Conservation (phyloP, 345 rosid genomes). For the Eucalyptus marginata region DNA sequence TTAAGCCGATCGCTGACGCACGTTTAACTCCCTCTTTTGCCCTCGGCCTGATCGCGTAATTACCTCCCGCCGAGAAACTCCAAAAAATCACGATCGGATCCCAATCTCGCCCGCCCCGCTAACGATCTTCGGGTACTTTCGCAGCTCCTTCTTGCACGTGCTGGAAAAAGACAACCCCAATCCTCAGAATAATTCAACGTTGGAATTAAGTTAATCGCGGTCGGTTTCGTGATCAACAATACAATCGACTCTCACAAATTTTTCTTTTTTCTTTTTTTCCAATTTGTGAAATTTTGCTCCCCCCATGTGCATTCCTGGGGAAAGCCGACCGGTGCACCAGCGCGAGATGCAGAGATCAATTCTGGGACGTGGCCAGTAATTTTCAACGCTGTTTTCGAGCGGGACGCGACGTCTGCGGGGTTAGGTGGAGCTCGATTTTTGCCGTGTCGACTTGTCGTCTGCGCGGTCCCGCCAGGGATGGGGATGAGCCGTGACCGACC, state of each 20-base stretch:
- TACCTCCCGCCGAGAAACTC: background rate
- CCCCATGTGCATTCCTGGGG: background rate
- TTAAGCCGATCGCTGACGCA: background rate
- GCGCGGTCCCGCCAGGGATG: too few relatives aligned
- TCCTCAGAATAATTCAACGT: background rate
- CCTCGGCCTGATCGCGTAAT: background rate
- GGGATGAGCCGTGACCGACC: too few relatives aligned
- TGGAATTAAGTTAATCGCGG: background rate
- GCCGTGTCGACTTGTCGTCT: background rate
- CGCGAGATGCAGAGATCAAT: background rate
- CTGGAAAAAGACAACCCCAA: background rate
- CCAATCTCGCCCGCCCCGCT: background rate
- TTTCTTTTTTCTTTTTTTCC: accelerated
- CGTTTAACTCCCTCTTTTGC: background rate
- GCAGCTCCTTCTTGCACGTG: background rate
- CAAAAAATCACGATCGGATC: background rate
- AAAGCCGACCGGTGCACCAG: background rate
- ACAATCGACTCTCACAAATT: background rate
- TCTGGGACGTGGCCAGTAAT: background rate
- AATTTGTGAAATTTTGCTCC: background rate
- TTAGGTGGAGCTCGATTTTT: background rate
- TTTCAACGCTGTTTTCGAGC: background rate
- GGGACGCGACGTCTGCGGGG: background rate
- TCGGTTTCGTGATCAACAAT: background rate
- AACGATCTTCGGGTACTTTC: background rate